Evolutionary conservation across 306 rosid genomes (phyloP), one percentile per base, ranked within the genome.

Genomic region (Ormosia emarginata): DNA sequence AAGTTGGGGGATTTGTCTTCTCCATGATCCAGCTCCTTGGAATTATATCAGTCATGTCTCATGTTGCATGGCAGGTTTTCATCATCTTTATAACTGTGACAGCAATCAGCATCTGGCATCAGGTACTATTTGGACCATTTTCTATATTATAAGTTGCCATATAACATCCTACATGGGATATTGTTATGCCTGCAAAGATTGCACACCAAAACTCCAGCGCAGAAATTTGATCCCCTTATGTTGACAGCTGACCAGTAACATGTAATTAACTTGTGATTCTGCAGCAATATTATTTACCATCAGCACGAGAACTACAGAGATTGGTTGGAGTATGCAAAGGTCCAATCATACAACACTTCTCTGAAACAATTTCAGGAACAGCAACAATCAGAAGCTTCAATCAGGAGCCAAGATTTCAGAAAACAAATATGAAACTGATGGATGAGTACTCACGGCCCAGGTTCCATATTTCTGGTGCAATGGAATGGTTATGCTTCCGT

Each of bases 1-100:
- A 61, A 79, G 10, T 88, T 69, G 90, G 52, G 9, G 0, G 74
- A 15, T 65, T 87, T 46, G 82, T 88, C 63, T 81, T 78, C 80
- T 72, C 81, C 2, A 1, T 74, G 67, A 81, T 90, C 57, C 90
- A 87, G 68, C 88, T 89, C 52, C 5, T 90, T 1, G 92, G 94
- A 77, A 82, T 85, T 79, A 87, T 87, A 75, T 88, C 88, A 32
- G 87, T 90, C 40, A 90, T 90, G 91, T 90, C 92, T 43, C 89
- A 81, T 73, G 92, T 83, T 77, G 83, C 92, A 6, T 87, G 91
- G 94, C 91, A 87, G 53, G 88, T 90, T 80, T 88, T 90, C 82
- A 7, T 90, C 37, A 74, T 90, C 61, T 87, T 90, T 71, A 72
- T 88, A 84, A 92, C 89, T 15, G 88, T 88, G 58, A 79, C 79